Evolutionary conservation across 2,329 filamentous ascomycete genomes (phyloP).

Genomic region (Chrysoporthe cubensis): DNA sequence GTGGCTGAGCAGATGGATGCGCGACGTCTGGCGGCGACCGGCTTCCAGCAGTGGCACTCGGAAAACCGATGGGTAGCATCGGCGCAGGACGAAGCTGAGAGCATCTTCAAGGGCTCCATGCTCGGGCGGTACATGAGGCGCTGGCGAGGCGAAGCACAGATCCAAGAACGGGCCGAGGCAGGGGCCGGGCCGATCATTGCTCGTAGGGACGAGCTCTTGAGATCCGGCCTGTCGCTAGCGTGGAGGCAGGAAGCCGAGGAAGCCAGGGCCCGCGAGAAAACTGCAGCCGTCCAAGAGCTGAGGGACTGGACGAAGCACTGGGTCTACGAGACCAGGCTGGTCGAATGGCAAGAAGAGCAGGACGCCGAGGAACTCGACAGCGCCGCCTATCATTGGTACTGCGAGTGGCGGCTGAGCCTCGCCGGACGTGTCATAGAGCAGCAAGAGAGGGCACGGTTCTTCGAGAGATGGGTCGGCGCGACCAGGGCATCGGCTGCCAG

Average conservation of each 20-base stretch:
- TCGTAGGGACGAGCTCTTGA: slow-evolving; percentile 29
- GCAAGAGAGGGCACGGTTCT: slow-evolving; percentile 25
- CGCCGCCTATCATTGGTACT: slow-evolving; percentile 27
- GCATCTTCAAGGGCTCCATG: slow-evolving; percentile 24
- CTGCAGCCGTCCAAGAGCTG: slow-evolving; percentile 22
- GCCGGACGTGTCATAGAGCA: slow-evolving; percentile 24
- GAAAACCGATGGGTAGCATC: slow-evolving; percentile 24
- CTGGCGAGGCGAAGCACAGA: slow-evolving; percentile 21
- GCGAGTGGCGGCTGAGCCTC: slow-evolving; percentile 27
- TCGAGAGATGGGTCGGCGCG: slow-evolving; percentile 24
- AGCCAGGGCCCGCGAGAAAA: slow-evolving; percentile 21
- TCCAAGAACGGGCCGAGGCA: slow-evolving; percentile 26
- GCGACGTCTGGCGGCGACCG: slow-evolving; percentile 22
- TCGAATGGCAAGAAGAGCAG: slow-evolving; percentile 22
- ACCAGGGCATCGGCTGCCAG: slow-evolving; percentile 12
- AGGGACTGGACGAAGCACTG: slow-evolving; percentile 24
- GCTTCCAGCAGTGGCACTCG: slow-evolving; percentile 32
- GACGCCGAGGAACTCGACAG: slow-evolving; percentile 24
- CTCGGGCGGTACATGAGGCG: slow-evolving; percentile 24
- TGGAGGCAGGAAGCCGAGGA: slow-evolving; percentile 27
- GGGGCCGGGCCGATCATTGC: slow-evolving; percentile 27
- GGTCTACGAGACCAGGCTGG: slow-evolving; percentile 26
- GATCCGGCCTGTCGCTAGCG: slow-evolving; percentile 24
- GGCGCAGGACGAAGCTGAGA: slow-evolving; percentile 25
- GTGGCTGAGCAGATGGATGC: slow-evolving; percentile 32